Evolutionary conservation across 148 eudicot species (phyloP).

Genomic region (Rhododendron kiyosumense): DNA sequence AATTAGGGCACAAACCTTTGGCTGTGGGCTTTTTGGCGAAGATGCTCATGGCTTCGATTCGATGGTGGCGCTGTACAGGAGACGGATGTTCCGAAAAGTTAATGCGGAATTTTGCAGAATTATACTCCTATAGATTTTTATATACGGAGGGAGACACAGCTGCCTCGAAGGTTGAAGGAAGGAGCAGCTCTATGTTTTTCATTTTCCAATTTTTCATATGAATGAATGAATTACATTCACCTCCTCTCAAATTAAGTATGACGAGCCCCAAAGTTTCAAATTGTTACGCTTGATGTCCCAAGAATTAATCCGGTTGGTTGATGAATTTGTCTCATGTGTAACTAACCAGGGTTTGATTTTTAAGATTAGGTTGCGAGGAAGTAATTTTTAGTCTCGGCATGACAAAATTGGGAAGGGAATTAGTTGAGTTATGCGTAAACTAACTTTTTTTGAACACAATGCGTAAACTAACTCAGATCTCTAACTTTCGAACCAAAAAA

Average conservation of each 20-base stretch:
- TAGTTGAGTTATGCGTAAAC: no score
- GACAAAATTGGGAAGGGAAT: no score
- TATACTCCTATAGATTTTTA: background rate
- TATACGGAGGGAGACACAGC: background rate
- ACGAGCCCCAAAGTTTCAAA: no score
- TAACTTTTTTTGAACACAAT: accelerated
- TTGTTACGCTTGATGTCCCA: no score
- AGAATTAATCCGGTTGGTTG: no score
- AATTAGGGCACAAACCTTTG: conserved; percentile 63
- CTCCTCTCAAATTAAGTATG: background rate
- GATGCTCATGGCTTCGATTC: conserved; percentile 40
- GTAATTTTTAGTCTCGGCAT: no score
- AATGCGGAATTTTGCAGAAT: background rate
- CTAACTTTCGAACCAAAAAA: no score
- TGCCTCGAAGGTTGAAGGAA: conserved; percentile 9
- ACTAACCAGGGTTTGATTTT: no score
- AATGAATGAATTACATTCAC: background rate
- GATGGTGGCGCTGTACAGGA: background rate
- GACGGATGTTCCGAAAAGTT: background rate
- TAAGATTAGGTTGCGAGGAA: no score
- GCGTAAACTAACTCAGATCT: no score
- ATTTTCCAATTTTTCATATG: background rate
- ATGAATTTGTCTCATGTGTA: no score
- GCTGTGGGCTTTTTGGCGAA: conserved; percentile 84
- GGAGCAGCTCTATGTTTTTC: background rate